Percentiles rank a stretch among this genome's conserved stretches.
phyloP scores from a whole-genome alignment of 805 yeast species.

The Kodamaea neixiangensis region DNA sequence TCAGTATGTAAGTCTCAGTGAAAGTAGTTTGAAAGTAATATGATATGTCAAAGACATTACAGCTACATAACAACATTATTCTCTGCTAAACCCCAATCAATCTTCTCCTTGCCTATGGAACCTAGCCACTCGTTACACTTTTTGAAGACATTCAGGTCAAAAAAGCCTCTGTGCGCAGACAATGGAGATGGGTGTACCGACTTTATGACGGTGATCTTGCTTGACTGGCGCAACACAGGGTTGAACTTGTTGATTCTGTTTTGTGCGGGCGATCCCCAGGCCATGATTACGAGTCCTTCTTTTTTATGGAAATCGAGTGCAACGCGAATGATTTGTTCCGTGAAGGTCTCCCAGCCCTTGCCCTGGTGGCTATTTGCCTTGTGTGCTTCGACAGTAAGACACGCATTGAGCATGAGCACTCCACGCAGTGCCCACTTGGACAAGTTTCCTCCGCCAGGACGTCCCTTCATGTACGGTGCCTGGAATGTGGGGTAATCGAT shows the following conservation, averaged over 20 bases:
- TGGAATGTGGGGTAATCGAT: slow-evolving; percentile 67
- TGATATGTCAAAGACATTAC: too few relatives aligned
- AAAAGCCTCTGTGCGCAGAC: slow-evolving; percentile 84
- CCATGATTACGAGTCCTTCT: slow-evolving; percentile 66
- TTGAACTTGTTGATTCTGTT: slow-evolving; percentile 50
- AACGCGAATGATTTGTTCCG: slow-evolving; percentile 63
- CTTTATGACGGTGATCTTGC: slow-evolving; percentile 54
- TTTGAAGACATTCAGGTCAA: slow-evolving; percentile 71
- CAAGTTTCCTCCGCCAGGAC: slow-evolving; percentile 64
- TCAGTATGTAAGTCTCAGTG: too few relatives aligned
- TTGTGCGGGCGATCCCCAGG: slow-evolving; percentile 81
- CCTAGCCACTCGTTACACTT: slow-evolving; percentile 78
- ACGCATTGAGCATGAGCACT: slow-evolving; percentile 82
- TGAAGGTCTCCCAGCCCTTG: slow-evolving; percentile 90
- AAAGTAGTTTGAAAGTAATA: too few relatives aligned
- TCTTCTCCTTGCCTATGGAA: slow-evolving; percentile 39
- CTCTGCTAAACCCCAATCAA: slow-evolving; percentile 61
- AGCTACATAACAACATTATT: neutral
- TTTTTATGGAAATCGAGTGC: slow-evolving; percentile 49
- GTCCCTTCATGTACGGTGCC: slow-evolving; percentile 20
- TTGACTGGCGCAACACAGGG: slow-evolving; percentile 24
- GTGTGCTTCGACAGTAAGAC: slow-evolving; percentile 90
- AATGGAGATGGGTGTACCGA: slow-evolving; percentile 95
- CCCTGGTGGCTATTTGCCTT: slow-evolving; percentile 90
- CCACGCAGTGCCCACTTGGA: slow-evolving; percentile 87